Base-by-base conservation (phyloP, 768 basidiomycete genomes). In the Suillus fuscotomentosus region DNA sequence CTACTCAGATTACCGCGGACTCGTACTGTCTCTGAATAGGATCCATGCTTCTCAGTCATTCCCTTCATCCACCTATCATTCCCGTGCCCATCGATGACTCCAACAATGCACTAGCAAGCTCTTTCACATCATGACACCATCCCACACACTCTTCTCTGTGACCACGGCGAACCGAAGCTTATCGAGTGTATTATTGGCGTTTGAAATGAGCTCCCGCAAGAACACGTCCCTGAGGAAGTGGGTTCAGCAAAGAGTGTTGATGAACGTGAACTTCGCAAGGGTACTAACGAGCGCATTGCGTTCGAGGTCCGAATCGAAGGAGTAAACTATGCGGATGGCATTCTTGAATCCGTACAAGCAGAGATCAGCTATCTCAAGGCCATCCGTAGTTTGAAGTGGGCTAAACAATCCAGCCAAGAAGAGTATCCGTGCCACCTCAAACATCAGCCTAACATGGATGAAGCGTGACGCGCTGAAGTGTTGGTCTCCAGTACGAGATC, bases 231-330 rank as follows among this genome's bases (percentile, higher is more conserved):
- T 92, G 27, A 22, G 8, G 56, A 36, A 20, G 60, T 36, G n/a
- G 7, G 60, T 68, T 43, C 63, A 56, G 45, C 36, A 66, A 42
- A 56, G 45, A 50, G 45, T 6, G 20, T 45, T 24, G 24, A 24
- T 24, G 24, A 24, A 24, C 24, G 24, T 24, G 22, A 42, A n/a
- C 27, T 27, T 3, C 61, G 20, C 41, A 11, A 54, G 82, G 0
- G 97, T 99, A 22, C 96, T 95, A 53, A 99, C 95, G 73, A 99
- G 99, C 0, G 96, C 97, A 71, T 99, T 99, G n/a, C 97, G 88
- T 75, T 98, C 94, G 48, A 99, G 82, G 75, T 99, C 97, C 68
- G 99, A 82, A 71, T 99, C 96, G 73, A 99, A 99, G 77, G 95
- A 92, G 75, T 95, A 98, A 41, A 92, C 96, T 51, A 97, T 97